Conservation (phyloP, 148 eudicot genomes). For the Polygonum aviculare region DNA sequence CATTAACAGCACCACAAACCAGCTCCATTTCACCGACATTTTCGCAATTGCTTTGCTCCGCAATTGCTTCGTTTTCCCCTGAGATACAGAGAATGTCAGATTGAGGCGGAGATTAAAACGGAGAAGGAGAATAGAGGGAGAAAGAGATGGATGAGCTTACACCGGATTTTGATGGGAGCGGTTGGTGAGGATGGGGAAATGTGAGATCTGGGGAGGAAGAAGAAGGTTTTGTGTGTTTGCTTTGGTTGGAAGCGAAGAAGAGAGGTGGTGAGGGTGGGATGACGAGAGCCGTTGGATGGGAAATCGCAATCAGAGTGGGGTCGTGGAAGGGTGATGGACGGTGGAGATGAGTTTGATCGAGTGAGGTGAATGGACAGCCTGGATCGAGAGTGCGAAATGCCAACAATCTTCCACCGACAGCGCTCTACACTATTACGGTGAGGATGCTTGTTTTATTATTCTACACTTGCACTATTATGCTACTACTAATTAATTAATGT, state of each 20-base stretch:
- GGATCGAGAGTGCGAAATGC: slow-evolving; percentile 9
- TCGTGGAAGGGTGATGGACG: slow-evolving; percentile 14
- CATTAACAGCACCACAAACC: neutral
- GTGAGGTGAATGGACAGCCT: slow-evolving; percentile 2
- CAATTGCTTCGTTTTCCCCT: neutral
- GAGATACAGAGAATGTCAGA: neutral
- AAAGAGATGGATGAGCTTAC: slow-evolving; percentile 9
- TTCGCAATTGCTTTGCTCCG: slow-evolving; percentile 2
- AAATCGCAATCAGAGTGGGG: slow-evolving; percentile 1
- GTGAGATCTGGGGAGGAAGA: slow-evolving; percentile 3
- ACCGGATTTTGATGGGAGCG: neutral
- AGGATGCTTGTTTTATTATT: neutral
- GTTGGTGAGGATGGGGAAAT: slow-evolving; percentile 4
- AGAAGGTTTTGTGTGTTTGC: slow-evolving; percentile 4
- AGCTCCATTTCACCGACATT: slow-evolving; percentile 15
- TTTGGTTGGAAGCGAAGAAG: slow-evolving; percentile 18
- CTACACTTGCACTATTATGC: no score
- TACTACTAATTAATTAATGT: no score
- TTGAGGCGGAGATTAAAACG: neutral
- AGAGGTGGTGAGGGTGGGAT: slow-evolving; percentile 7
- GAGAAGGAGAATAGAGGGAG: neutral
- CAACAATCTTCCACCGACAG: slow-evolving; percentile 27
- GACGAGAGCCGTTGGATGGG: slow-evolving; percentile 7
- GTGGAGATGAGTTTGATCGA: slow-evolving; percentile 19
- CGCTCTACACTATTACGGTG: neutral